Conservation (phyloP, 2,329 filamentous ascomycete species). For the Scorias spongiosa region DNA sequence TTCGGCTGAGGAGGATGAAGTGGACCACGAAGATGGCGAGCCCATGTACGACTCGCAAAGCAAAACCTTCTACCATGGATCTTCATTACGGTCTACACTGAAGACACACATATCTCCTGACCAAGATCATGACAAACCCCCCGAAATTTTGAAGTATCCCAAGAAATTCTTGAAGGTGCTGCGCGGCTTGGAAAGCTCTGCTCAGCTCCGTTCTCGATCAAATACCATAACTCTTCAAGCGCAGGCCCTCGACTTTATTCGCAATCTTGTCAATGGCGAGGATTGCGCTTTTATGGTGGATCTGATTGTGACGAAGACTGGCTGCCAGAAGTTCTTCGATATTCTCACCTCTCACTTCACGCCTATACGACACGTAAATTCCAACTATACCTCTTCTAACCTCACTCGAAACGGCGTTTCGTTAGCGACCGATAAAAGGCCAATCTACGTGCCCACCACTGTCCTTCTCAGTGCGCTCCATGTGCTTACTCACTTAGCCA, state of each 20-base stretch:
- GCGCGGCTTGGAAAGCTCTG: not conserved
- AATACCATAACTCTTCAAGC: conserved; percentile 60
- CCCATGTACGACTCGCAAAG: conserved; percentile 27
- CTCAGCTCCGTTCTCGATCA: conserved; percentile 1
- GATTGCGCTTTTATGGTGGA: conserved; percentile 62
- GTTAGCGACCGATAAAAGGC: conserved; percentile 22
- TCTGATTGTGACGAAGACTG: conserved; percentile 60
- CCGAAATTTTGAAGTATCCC: not conserved
- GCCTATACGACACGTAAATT: conserved; percentile 19
- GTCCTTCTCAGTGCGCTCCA: conserved; percentile 67
- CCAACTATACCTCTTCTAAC: conserved; percentile 11
- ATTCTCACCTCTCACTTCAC: conserved; percentile 66
- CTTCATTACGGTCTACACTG: conserved; percentile 20
- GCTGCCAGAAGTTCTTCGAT: conserved; percentile 63
- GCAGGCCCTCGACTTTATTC: conserved; percentile 75
- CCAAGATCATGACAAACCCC: not conserved
- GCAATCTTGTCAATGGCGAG: conserved; percentile 66
- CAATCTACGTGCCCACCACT: conserved; percentile 32
- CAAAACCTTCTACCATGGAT: conserved; percentile 21
- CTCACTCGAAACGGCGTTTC: conserved; percentile 19
- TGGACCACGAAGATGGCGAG: conserved; percentile 29
- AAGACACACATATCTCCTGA: conserved; percentile 5
- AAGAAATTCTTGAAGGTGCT: conserved; percentile 2
- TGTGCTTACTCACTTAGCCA: conserved; percentile 77
- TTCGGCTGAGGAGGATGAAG: conserved; percentile 9